Percentiles rank a stretch among this genome's conserved stretches.
These are phyloP conservation scores for Taphrina deformans DNA, from an alignment of 1,139 yeast genomes.

Conservation along the genomic window DNA sequence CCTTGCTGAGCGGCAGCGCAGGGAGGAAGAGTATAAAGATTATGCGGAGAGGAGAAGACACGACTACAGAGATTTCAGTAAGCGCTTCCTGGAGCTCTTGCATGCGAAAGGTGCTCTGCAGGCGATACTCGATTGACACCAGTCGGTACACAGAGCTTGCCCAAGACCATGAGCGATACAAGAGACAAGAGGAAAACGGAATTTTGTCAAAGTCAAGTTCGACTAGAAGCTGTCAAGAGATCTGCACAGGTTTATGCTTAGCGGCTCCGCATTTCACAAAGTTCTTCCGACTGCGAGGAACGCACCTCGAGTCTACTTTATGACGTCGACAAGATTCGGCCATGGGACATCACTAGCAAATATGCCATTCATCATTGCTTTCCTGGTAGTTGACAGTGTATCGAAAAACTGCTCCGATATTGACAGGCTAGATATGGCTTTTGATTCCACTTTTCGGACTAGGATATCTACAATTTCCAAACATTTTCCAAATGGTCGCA, in stretches of 20 bases:
- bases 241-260: background rate
- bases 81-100: background rate
- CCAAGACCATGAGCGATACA: too few relatives aligned
- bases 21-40: background rate
- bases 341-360: background rate
- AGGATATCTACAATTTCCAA: background rate
- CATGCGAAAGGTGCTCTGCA: slow-evolving; percentile 8
- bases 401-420: background rate
- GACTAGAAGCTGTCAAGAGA: background rate
- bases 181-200: too few relatives aligned
- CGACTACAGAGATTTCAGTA: slow-evolving; percentile 12
- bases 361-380: background rate
- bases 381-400: background rate
- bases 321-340: background rate
- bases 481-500: background rate
- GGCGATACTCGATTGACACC: background rate
- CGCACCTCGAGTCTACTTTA: background rate
- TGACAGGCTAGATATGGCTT: slow-evolving; percentile 1
- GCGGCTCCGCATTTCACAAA: background rate
- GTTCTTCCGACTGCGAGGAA: background rate
- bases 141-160: too few relatives aligned
- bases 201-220: too few relatives aligned
- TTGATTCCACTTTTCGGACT: background rate
- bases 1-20: background rate
- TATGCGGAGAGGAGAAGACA: slow-evolving; percentile 11